phyloP scores from a whole-genome alignment of 2,329 filamentous ascomycete species.

The Arthroderma uncinatum region DNA sequence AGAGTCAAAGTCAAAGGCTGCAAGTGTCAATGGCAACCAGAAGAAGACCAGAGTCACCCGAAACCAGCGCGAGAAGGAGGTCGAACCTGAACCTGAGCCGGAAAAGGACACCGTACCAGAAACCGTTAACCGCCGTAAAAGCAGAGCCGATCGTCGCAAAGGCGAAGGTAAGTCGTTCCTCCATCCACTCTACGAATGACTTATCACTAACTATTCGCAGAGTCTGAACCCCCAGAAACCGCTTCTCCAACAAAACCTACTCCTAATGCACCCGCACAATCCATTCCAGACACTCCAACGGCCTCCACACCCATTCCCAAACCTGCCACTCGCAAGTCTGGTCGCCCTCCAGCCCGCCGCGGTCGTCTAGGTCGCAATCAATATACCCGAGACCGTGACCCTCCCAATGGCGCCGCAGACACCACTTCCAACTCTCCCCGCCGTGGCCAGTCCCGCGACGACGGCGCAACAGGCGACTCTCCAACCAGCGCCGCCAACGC shows the following conservation, averaged over 20 bases:
- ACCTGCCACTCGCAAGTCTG: slow-evolving; percentile 47
- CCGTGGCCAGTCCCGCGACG: slow-evolving; percentile 31
- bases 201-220: slow-evolving; percentile 22
- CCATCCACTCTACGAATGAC: neutral
- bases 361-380: slow-evolving; percentile 63
- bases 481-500: slow-evolving; percentile 21
- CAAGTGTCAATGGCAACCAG: slow-evolving; percentile 24
- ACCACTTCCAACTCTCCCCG: slow-evolving; percentile 29
- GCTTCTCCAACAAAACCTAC: slow-evolving; percentile 42
- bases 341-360: slow-evolving; percentile 54
- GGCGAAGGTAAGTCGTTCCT: slow-evolving; percentile 54
- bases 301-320: slow-evolving; percentile 27
- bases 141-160: slow-evolving; percentile 66
- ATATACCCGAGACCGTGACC: slow-evolving; percentile 65
- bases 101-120: slow-evolving; percentile 61
- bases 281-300: slow-evolving; percentile 34
- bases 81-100: slow-evolving; percentile 51
- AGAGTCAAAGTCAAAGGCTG: slow-evolving; percentile 40
- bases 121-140: slow-evolving; percentile 67
- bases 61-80: slow-evolving; percentile 41
- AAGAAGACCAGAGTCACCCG: slow-evolving; percentile 53
- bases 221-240: slow-evolving; percentile 60
- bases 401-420: slow-evolving; percentile 41
- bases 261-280: slow-evolving; percentile 29
- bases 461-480: slow-evolving; percentile 25